Evolutionary conservation across 108 stramenopile species (phyloP), one percentile per base, ranked within the genome.

Genomic region (Conticribra weissflogii): DNA sequence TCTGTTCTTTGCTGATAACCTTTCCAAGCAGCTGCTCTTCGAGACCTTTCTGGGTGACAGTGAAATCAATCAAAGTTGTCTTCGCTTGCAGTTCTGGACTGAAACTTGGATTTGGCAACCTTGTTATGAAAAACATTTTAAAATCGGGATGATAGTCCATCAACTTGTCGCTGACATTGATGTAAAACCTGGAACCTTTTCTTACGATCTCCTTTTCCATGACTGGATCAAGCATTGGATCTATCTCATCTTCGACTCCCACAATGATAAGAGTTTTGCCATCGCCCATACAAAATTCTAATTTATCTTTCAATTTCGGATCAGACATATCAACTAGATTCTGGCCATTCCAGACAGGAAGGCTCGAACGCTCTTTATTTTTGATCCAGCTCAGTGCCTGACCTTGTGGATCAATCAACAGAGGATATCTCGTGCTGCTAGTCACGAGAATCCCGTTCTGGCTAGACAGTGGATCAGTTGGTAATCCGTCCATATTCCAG

Each of bases 381-480:
- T 70, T 85, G 70, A 96, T 94, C 96, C 96, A 95, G 58, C 71
- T 85, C 53, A 95, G 62, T 17, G 96, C 96, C 63, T 96, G 96
- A 24, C 94, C 96, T 72, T 96, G 96, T 12, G 96, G 96, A 68
- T 96, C 96, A 57, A 96, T 78, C 44, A 96, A 79, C 8, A 96
- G 84, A 44, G 96, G 95, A 58, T 83, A 95, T 19, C 95, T 79
- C 45, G 88, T 89, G 27, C 85, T 89, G 25, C 78, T 89, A n/a
- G 96, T 96, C 23, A 96, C 96, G 48, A 96, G 78, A 57, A 96
- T 96, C 31, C 96, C 96, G 79, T 96, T 96, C 66, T 96, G 92
- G 31, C 82, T 92, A 5, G 85, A 86, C n/a, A 96, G 88, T 9
- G 94, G 89, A 65, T 95, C 94, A 17, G 90, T 90, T 9, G 96